phyloP scores from a whole-genome alignment of 2,329 filamentous ascomycete genomes.

The Xenosphaeropsis pyriputrescens region DNA sequence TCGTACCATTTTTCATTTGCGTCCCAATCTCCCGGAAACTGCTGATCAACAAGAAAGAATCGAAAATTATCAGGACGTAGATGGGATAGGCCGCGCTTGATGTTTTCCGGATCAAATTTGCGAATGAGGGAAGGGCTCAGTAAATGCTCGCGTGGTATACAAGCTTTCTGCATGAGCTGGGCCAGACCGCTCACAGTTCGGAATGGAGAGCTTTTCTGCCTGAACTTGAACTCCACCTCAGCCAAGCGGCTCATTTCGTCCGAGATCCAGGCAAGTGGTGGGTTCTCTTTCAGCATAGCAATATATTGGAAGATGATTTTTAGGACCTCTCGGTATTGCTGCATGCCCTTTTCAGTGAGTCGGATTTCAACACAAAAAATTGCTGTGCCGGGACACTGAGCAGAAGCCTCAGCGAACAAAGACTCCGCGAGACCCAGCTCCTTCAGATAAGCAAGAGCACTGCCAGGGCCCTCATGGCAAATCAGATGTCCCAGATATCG shows the following conservation, averaged over 20 bases:
- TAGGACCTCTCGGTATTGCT: slow-evolving; percentile 45
- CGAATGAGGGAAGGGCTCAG: slow-evolving; percentile 42
- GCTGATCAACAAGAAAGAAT: slow-evolving; percentile 43
- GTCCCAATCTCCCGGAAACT: slow-evolving; percentile 43
- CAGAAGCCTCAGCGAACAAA: slow-evolving; percentile 42
- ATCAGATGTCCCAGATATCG: slow-evolving; percentile 54
- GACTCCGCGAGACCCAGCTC: slow-evolving; percentile 52
- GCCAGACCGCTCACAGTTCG: slow-evolving; percentile 46
- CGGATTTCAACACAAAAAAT: slow-evolving; percentile 47
- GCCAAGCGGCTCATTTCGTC: slow-evolving; percentile 51
- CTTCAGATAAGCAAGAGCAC: slow-evolving; percentile 53
- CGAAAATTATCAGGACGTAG: slow-evolving; percentile 51
- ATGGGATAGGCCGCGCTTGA: slow-evolving; percentile 41
- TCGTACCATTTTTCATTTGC: slow-evolving; percentile 57
- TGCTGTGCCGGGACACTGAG: slow-evolving; percentile 41
- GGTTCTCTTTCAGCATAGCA: slow-evolving; percentile 44
- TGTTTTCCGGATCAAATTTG: slow-evolving; percentile 44
- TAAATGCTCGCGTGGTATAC: slow-evolving; percentile 41
- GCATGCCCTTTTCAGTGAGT: slow-evolving; percentile 42
- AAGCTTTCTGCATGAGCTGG: slow-evolving; percentile 42
- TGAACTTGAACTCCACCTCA: slow-evolving; percentile 54
- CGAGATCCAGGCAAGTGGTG: slow-evolving; percentile 51
- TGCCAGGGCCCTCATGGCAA: slow-evolving; percentile 55
- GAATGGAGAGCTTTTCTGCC: slow-evolving; percentile 33
- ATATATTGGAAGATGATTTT: slow-evolving; percentile 56